Percentiles rank a stretch among this genome's conserved stretches.
Evolutionary conservation across 306 rosid species (phyloP).

Genomic region (Vigna radiata): DNA sequence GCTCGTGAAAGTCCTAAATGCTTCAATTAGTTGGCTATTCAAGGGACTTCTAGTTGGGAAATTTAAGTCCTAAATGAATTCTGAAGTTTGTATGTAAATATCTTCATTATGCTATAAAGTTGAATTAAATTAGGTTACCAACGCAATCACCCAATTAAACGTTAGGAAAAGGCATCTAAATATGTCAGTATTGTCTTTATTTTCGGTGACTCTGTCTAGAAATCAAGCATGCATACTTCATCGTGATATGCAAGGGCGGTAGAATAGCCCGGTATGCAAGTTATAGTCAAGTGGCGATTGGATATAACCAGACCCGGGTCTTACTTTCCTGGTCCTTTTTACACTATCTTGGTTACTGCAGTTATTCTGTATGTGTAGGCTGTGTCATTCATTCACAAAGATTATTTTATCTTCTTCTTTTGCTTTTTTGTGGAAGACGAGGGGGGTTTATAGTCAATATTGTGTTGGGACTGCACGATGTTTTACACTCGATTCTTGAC

Average conservation of each 20-base stretch:
- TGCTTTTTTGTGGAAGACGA: no score
- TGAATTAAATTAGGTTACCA: background rate
- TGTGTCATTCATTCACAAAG: no score
- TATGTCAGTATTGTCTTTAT: background rate
- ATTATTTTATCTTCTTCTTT: no score
- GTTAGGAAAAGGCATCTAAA: background rate
- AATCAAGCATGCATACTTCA: background rate
- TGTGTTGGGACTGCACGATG: background rate
- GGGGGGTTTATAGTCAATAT: background rate
- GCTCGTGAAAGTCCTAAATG: conserved; percentile 28
- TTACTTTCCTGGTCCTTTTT: no score
- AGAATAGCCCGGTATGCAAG: no score
- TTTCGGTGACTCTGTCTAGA: no score
- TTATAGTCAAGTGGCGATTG: no score
- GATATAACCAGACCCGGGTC: no score
- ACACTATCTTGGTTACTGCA: no score
- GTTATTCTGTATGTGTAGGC: no score
- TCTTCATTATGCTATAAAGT: conserved; percentile 9
- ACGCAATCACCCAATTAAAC: conserved; percentile 1
- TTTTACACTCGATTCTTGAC: background rate
- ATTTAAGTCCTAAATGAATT: background rate
- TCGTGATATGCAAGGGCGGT: no score
- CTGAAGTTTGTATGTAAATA: conserved; percentile 12
- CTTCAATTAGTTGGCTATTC: conserved; percentile 19
- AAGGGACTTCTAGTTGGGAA: conserved; percentile 12